Evolutionary conservation across 306 rosid species (phyloP), one percentile per base, ranked within the genome.

Genomic region (Lathyrus tuberosus): DNA sequence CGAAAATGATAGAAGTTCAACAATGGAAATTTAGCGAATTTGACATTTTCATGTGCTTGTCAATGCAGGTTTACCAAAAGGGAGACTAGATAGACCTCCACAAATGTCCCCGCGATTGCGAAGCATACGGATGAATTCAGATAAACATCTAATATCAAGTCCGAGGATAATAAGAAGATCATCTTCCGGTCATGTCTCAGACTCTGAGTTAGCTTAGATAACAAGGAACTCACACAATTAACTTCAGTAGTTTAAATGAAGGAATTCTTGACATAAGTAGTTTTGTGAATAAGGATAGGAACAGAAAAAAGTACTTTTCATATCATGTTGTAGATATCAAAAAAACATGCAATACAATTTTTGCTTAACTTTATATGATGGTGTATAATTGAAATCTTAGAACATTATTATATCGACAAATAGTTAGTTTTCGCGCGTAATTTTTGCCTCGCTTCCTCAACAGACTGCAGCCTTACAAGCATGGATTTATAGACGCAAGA

Each of bases 171-270:
- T 80, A 2, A 77, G 83, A 68, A 83, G 97, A 83, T 24, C 82
- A 69, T 42, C 81, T 67, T 85, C 97, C 12, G 89, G 97, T 73
- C 94, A 85, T 83, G 91, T 80, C 85, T 94, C 96, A 24, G 95
- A 90, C 85, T 88, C 96, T 49, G 96, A 94, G 81, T 83, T 94
- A 76, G 47, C 92, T 56, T 86, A 82, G 77, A 74, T 62, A 70
- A 79, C 72, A 67, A 58, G 70, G 51, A 65, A 76, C 52, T 64
- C 72, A 72, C 74, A 77, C 12, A 64, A 48, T 70, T 51, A 68
- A 68, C 79, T 62, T 22, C 48, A 67, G 46, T 75, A 35, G 72
- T 46, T 67, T 61, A 54, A 22, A 64, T 71, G 49, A 52, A 74
- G 57, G 67, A 35, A 54, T 41, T 51, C 49, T 69, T 31, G 51